A percentile compares a stretch with the other conserved stretches of the same genome.
Conservation (phyloP, 2,329 filamentous ascomycete species). For the Fusarium newnesense region DNA sequence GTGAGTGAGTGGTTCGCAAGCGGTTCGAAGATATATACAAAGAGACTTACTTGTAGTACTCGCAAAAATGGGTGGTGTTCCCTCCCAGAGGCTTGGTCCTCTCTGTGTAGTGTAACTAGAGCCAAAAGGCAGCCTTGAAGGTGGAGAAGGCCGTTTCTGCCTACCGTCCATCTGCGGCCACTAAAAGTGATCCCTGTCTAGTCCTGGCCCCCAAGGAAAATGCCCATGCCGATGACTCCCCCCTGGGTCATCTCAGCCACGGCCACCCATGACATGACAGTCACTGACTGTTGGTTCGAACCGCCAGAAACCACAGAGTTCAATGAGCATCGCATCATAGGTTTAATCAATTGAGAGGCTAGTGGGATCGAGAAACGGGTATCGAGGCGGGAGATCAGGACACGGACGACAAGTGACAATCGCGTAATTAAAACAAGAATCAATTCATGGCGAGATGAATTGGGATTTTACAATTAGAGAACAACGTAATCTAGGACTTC, state of each 20-base stretch:
- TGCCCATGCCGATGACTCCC: slow-evolving; percentile 43
- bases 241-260: slow-evolving; percentile 32
- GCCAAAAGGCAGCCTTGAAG: slow-evolving; percentile 30
- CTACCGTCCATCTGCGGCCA: slow-evolving; percentile 37
- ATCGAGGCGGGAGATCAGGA: slow-evolving; percentile 27
- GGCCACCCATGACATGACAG: not conserved
- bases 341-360: not conserved
- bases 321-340: not conserved
- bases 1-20: slow-evolving; percentile 27
- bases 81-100: slow-evolving; percentile 36
- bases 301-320: not conserved
- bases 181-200: slow-evolving; percentile 21
- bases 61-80: slow-evolving; percentile 24
- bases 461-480: not conserved
- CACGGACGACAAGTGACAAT: slow-evolving; percentile 18
- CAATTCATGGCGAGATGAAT: not conserved
- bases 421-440: not conserved
- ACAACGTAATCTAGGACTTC: slow-evolving; percentile 26
- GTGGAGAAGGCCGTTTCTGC: slow-evolving; percentile 41
- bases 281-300: not conserved
- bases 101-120: not conserved
- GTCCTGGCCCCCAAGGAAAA: slow-evolving; percentile 10
- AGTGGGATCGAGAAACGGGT: slow-evolving; percentile 27
- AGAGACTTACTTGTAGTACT: not conserved
- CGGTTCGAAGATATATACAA: slow-evolving; percentile 37